Evolutionary conservation across 306 rosid genomes (phyloP), one percentile per base, ranked within the genome.

Genomic region (Casuarina glauca): DNA sequence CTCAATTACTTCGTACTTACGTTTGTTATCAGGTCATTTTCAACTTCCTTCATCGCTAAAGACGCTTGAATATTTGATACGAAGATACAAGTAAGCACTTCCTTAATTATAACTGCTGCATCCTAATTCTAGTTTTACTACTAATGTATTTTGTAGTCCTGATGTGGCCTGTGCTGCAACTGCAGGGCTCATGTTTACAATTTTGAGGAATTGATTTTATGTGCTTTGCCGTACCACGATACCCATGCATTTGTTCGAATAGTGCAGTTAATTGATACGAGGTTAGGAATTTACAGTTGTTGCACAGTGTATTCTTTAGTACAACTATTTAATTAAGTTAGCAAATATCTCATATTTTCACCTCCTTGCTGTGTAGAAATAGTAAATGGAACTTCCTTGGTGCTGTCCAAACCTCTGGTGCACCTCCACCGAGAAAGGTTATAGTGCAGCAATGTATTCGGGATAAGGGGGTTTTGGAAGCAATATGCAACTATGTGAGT

Each of bases 61-160:
- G 88, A 94, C 98, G 8, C 87, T 94, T 3, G 97, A 94, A 88
- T 94, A 90, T 83, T 87, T 94, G 97, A 82, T 92, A 60, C 91
- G 98, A 2, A 81, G 93, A 88, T 84, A 88, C 81, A 87, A 89
- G 98, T 94, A 80, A 73, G 97, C n/a, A n/a, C 4, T 63, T 53
- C 20, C 78, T 75, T 46, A 13, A 60, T 61, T 7, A 26, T 2
- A 52, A 15, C 50, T 68, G n/a, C 12, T 36, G 49, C 10, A 58
- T 10, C 72, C 15, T 72, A 41, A 3, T 15, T 67, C 70, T 42
- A 16, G 19, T 16, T 45, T 35, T 67, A 44, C 8, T 3, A 44
- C 69, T 1, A 46, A 19, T 52, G 32, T 69, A 26, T 9, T 51
- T 49, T 5, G 46, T 66, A 26, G 5, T 11, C 3, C 19, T 79